Evolutionary conservation across 2,329 filamentous ascomycete species (phyloP).

Genomic region (Fusarium citri): DNA sequence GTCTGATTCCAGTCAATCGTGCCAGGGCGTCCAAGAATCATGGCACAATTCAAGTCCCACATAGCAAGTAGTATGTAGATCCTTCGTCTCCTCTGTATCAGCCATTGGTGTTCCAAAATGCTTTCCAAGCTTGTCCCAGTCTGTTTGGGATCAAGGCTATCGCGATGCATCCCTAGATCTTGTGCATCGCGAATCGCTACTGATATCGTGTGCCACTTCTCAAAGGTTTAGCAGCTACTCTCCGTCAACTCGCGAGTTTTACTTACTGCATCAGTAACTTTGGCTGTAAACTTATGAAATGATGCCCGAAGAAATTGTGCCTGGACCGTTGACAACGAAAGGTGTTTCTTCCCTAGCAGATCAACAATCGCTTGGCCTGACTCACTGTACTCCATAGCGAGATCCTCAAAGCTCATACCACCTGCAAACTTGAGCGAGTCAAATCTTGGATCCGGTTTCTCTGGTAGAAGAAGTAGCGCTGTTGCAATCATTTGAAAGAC

Average conservation of each 20-base stretch:
- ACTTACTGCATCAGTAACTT: slow-evolving; percentile 66
- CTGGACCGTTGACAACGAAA: slow-evolving; percentile 67
- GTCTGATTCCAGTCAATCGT: slow-evolving; percentile 63
- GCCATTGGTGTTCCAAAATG: slow-evolving; percentile 68
- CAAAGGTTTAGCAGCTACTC: background rate
- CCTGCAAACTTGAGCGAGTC: slow-evolving; percentile 68
- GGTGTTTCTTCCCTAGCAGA: slow-evolving; percentile 67
- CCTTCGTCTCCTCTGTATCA: slow-evolving; percentile 65
- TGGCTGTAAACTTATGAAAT: slow-evolving; percentile 69
- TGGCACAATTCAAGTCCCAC: slow-evolving; percentile 65
- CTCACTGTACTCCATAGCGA: slow-evolving; percentile 71
- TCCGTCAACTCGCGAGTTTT: background rate
- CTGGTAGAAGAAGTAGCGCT: slow-evolving; percentile 64
- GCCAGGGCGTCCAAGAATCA: slow-evolving; percentile 66
- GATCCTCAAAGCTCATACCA: slow-evolving; percentile 69
- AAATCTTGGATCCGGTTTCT: slow-evolving; percentile 61
- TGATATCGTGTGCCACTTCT: slow-evolving; percentile 66
- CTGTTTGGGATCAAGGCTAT: slow-evolving; percentile 63
- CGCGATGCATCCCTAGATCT: slow-evolving; percentile 70
- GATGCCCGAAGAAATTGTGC: slow-evolving; percentile 67
- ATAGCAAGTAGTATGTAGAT: slow-evolving; percentile 66
- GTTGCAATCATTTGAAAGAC: slow-evolving; percentile 69
- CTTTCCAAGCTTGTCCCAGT: slow-evolving; percentile 59
- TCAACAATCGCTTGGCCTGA: slow-evolving; percentile 64
- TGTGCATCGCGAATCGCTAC: slow-evolving; percentile 70